A percentile compares a stretch with the other conserved stretches of the same genome.
Conservation (phyloP, 2,329 filamentous ascomycete genomes). For the Talaromyces islandicus region DNA sequence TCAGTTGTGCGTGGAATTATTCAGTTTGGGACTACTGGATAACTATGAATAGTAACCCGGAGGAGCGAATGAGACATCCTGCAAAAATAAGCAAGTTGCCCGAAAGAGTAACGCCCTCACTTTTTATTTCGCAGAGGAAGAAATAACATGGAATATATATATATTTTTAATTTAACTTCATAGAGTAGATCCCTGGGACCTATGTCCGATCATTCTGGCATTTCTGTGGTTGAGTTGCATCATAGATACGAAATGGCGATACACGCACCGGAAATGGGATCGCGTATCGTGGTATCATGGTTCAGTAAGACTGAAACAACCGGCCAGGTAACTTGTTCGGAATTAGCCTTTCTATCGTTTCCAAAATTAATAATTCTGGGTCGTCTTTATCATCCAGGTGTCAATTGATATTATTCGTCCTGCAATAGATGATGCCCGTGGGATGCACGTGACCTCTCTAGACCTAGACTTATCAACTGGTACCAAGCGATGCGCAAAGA, state of each 20-base stretch:
- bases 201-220: not conserved
- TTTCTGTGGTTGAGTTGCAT: not conserved
- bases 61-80: not conserved
- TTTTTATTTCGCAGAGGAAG: not conserved
- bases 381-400: not conserved
- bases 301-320: not conserved
- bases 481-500: not conserved
- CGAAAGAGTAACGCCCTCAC: not conserved
- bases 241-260: not conserved
- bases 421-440: not conserved
- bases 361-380: not conserved
- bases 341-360: not conserved
- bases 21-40: not conserved
- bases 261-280: not conserved
- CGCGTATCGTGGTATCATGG: no score
- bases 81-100: not conserved
- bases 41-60: no score
- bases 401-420: no score
- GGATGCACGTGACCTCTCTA: not conserved
- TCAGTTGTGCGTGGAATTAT: not conserved
- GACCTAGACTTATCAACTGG: not conserved
- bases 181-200: not conserved
- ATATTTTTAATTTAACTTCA: not conserved
- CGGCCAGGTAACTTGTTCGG: not conserved
- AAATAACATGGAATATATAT: not conserved